Conservation (phyloP, 306 rosid genomes). For the Medicago lupulina region DNA sequence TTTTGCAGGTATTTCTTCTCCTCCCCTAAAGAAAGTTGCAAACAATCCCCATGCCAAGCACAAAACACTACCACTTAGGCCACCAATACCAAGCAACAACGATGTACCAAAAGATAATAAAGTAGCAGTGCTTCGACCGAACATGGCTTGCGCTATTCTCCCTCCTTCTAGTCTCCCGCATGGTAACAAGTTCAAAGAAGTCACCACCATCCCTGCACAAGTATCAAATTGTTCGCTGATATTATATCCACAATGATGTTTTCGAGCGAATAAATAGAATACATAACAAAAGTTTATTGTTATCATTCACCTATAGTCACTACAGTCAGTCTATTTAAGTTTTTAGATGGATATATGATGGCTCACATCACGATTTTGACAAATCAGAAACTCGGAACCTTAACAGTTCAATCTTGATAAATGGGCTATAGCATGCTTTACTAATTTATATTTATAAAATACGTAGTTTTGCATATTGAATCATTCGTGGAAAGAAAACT, state of each 20-base stretch:
- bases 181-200: constrained; percentile 86
- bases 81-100: constrained; percentile 80
- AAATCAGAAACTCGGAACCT: too few species aligned
- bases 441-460: neutral
- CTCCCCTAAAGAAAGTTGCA: constrained; percentile 89
- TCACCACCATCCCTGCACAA: constrained; percentile 95
- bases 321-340: neutral
- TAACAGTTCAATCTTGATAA: neutral
- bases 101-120: constrained; percentile 80
- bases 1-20: constrained; percentile 86
- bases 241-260: neutral
- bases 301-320: neutral
- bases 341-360: too few species aligned
- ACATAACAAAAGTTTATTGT: neutral
- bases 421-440: too few species aligned
- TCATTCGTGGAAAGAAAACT: constrained; percentile 3
- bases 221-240: constrained; percentile 10
- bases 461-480: constrained; percentile 11
- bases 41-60: constrained; percentile 97
- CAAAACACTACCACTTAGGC: constrained; percentile 89
- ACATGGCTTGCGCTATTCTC: constrained; percentile 90
- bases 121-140: constrained; percentile 77
- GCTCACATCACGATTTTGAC: neutral
- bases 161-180: constrained; percentile 97
- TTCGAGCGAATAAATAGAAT: neutral